A percentile compares a stretch with the other conserved stretches of the same genome.
These are phyloP conservation scores for Ogataea zsoltii DNA, from an alignment of 805 yeast species.

Conservation along the genomic window DNA sequence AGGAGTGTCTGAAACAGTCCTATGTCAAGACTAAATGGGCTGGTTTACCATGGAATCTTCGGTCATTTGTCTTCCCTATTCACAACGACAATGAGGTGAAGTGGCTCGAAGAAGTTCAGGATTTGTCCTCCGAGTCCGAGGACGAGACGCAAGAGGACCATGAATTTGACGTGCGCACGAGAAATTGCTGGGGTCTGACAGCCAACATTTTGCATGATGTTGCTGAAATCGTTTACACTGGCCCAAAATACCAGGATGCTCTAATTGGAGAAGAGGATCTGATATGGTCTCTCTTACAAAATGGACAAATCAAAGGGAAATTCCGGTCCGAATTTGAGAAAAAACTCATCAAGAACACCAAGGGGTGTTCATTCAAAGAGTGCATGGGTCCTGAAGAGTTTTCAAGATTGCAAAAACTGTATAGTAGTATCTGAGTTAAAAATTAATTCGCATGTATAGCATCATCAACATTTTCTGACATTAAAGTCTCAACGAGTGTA, in stretches of 20 bases:
- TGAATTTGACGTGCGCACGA: conserved; percentile 46
- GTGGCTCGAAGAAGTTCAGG: conserved; percentile 64
- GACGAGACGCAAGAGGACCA: conserved; percentile 37
- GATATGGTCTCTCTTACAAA: conserved; percentile 51
- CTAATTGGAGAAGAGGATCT: conserved; percentile 66
- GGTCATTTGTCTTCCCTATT: conserved; percentile 63
- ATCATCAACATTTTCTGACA: background rate
- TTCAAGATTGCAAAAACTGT: conserved; percentile 41
- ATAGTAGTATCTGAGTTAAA: conserved; percentile 28
- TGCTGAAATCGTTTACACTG: conserved; percentile 54
- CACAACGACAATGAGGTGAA: conserved; percentile 53
- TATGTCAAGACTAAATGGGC: conserved; percentile 60
- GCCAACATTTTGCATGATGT: conserved; percentile 77
- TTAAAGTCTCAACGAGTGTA: background rate
- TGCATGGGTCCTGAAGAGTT: conserved; percentile 47
- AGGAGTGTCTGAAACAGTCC: conserved; percentile 37
- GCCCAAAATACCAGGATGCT: conserved; percentile 29
- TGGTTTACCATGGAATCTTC: conserved; percentile 64
- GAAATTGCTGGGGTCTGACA: conserved; percentile 82
- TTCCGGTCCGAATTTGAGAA: conserved; percentile 55
- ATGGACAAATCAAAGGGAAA: conserved; percentile 51
- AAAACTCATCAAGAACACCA: conserved; percentile 46
- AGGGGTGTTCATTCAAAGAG: conserved; percentile 45
- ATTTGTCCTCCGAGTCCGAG: conserved; percentile 60
- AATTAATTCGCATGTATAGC: conserved; percentile 1